Conservation (phyloP, 2,329 filamentous ascomycete species). For the Diaporthe citrichinensis region DNA sequence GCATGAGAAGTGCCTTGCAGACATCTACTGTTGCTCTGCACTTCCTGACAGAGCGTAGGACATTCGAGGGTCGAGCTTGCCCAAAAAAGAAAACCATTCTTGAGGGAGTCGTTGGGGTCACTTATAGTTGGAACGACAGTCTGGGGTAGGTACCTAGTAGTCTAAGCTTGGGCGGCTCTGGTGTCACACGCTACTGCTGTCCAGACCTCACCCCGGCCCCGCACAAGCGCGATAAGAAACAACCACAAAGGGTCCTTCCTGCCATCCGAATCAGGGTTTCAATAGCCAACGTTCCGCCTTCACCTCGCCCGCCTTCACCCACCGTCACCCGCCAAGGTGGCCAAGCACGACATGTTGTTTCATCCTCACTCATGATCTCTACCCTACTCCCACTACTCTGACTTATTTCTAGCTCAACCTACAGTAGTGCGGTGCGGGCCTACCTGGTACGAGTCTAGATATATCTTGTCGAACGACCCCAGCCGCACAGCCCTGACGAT, state of each 20-base stretch:
- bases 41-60: background rate
- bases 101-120: background rate
- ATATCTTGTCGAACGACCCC: background rate
- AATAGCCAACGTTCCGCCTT: slow-evolving; percentile 25
- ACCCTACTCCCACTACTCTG: background rate
- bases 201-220: slow-evolving; percentile 10
- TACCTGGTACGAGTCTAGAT: background rate
- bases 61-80: background rate
- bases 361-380: slow-evolving; percentile 20
- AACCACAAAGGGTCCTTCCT: slow-evolving; percentile 25
- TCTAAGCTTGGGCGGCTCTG: background rate
- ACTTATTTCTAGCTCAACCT: slow-evolving; percentile 19
- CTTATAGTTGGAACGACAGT: background rate
- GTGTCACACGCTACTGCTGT: slow-evolving; percentile 7
- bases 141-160: too few species aligned
- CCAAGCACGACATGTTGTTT: slow-evolving; percentile 39
- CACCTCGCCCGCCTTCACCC: background rate
- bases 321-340: slow-evolving; percentile 13
- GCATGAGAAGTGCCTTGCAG: background rate
- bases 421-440: slow-evolving; percentile 11
- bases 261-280: slow-evolving; percentile 36
- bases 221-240: background rate
- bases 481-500: slow-evolving; percentile 12
- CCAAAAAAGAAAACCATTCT: too few species aligned
- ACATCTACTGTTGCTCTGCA: background rate